Evolutionary conservation across 2,329 filamentous ascomycete species (phyloP).

Genomic region (Neurospora sp.): DNA sequence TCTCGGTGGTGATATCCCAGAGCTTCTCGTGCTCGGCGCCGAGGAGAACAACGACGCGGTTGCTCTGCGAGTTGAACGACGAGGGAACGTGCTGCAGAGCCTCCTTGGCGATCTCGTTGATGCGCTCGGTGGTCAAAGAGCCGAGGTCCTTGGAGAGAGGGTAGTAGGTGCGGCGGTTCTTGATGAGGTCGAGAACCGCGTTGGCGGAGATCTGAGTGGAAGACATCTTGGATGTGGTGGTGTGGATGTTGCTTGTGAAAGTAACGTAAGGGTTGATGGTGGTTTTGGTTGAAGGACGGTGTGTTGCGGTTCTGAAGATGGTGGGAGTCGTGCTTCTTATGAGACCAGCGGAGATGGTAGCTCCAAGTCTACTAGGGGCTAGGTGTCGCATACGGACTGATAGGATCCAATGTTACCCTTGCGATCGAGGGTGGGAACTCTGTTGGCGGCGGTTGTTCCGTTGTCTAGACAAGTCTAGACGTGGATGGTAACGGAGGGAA

Average conservation of each 20-base stretch:
- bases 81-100: conserved; percentile 62
- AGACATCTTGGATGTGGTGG: conserved; percentile 32
- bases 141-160: conserved; percentile 51
- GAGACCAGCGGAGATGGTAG: neutral
- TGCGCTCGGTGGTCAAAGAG: conserved; percentile 43
- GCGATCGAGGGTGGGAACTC: neutral
- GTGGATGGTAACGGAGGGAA: neutral
- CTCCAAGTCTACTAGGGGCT: neutral
- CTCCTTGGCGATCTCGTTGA: conserved; percentile 56
- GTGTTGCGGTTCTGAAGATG: neutral
- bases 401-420: neutral
- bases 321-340: neutral
- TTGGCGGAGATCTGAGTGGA: conserved; percentile 27
- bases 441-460: neutral
- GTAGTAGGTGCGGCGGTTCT: conserved; percentile 62
- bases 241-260: conserved; percentile 12
- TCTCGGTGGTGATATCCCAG: conserved; percentile 64
- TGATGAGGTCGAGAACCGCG: conserved; percentile 53
- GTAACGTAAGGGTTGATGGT: conserved; percentile 2
- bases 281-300: neutral
- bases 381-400: neutral
- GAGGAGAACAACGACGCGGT: conserved; percentile 68
- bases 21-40: conserved; percentile 78
- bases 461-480: neutral
- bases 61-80: conserved; percentile 83